phyloP scores from a whole-genome alignment of 1,139 yeast genomes.

The Sugiyamaella grinbergsii region DNA sequence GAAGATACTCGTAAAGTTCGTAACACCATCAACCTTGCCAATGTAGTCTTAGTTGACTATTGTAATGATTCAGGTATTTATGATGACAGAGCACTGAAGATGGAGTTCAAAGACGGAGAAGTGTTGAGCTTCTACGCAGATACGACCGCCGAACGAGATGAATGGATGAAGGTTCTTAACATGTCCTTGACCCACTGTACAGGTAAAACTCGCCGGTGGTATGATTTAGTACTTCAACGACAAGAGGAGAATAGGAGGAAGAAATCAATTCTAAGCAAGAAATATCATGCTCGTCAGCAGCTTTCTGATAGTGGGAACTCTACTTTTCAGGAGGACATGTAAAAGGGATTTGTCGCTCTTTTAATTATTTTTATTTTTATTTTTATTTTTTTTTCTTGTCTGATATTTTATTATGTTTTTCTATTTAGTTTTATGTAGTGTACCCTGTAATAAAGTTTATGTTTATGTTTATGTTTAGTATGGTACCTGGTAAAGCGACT shows the following conservation, averaged over 20 bases:
- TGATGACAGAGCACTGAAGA: conserved; percentile 50
- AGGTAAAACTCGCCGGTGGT: conserved; percentile 38
- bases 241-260: conserved; percentile 23
- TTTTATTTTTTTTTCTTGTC: not conserved
- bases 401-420: not conserved
- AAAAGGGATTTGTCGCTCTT: too few relatives aligned
- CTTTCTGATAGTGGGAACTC: conserved; percentile 22
- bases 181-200: conserved; percentile 35
- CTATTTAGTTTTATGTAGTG: not conserved
- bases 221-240: conserved; percentile 38
- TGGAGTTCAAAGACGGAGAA: conserved; percentile 65
- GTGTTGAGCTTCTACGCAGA: conserved; percentile 67
- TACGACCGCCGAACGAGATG: conserved; percentile 51
- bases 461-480: not conserved
- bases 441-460: conserved; percentile 7
- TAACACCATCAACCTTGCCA: conserved; percentile 64
- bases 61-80: conserved; percentile 39
- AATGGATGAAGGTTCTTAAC: conserved; percentile 52
- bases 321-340: conserved; percentile 24
- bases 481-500: too few relatives aligned
- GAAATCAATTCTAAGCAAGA: conserved; percentile 19
- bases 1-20: conserved; percentile 63
- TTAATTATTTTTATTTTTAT: not conserved
- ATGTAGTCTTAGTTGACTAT: conserved; percentile 43
- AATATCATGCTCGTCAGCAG: conserved; percentile 24